These are phyloP conservation scores for Davidsoniella eucalypti DNA, from an alignment of 2,329 filamentous ascomycete species.

Conservation along the genomic window DNA sequence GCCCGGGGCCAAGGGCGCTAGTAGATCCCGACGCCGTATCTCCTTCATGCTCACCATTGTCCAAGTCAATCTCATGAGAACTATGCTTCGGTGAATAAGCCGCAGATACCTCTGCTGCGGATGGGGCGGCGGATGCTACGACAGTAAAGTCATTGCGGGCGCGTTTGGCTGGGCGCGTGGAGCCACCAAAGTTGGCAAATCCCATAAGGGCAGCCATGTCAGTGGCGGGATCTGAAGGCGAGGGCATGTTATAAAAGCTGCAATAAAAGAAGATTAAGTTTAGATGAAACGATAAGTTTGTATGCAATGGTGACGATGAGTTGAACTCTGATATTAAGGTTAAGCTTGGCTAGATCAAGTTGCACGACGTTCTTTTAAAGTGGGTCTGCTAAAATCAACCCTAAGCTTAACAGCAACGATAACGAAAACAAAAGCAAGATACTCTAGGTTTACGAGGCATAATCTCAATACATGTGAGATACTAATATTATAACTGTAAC, in stretches of 20 bases:
- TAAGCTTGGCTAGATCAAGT: neutral
- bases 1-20: too few relatives aligned
- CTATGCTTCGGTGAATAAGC: constrained; percentile 4
- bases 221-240: constrained; percentile 24
- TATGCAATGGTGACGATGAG: neutral
- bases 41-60: neutral
- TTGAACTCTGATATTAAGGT: neutral
- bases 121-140: neutral
- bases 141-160: constrained; percentile 21
- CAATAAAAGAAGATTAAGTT: neutral
- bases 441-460: neutral
- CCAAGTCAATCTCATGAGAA: neutral
- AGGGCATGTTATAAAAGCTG: neutral
- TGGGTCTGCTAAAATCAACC: constrained; percentile 10
- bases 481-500: too few relatives aligned
- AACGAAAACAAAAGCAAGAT: neutral
- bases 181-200: constrained; percentile 51
- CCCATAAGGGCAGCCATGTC: constrained; percentile 55
- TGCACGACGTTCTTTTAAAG: neutral
- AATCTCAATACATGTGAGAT: neutral
- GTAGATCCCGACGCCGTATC: too few relatives aligned
- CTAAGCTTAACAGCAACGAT: neutral
- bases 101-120: neutral
- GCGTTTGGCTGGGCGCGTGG: constrained; percentile 44
- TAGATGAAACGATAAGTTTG: neutral